These are phyloP conservation scores for Debaryomycetaceae sp. DNA, from an alignment of 1,139 yeast genomes.

Conservation along the genomic window DNA sequence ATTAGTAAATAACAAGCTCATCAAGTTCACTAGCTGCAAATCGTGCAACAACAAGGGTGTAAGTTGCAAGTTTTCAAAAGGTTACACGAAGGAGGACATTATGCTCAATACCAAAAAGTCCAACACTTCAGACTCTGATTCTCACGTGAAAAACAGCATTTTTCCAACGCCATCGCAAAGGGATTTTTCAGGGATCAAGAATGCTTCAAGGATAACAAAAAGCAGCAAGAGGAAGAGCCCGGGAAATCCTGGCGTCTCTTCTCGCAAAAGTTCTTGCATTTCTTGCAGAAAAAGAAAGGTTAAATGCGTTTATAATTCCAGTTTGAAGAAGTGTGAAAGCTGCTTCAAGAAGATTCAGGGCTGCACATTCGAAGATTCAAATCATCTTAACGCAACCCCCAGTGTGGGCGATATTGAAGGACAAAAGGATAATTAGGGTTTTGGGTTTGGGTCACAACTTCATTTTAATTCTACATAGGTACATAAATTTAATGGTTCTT, in stretches of 20 bases:
- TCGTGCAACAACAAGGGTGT: slow-evolving; percentile 45
- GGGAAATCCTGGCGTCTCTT: slow-evolving; percentile 1
- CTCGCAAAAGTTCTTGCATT: slow-evolving; percentile 32
- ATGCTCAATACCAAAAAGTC: slow-evolving; percentile 19
- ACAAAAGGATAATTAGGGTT: neutral
- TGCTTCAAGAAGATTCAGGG: slow-evolving; percentile 33
- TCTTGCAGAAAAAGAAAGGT: slow-evolving; percentile 39
- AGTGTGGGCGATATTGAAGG: neutral
- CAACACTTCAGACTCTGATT: neutral
- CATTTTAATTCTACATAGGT: neutral
- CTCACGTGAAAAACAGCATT: neutral
- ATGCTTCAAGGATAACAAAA: neutral
- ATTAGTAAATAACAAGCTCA: slow-evolving; percentile 31
- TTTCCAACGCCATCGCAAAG: neutral
- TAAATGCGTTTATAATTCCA: slow-evolving; percentile 30
- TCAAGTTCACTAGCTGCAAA: slow-evolving; percentile 48
- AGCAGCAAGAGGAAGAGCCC: neutral
- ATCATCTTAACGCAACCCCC: neutral
- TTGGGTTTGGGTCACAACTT: neutral
- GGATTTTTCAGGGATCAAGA: neutral
- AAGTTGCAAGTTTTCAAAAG: slow-evolving; percentile 52
- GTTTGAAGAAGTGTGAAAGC: slow-evolving; percentile 32
- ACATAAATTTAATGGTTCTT: neutral
- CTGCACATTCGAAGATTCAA: slow-evolving; percentile 24
- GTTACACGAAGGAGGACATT: slow-evolving; percentile 59